A percentile compares a stretch with the other conserved stretches of the same genome.
Evolutionary conservation across 2,329 filamentous ascomycete genomes (phyloP).

Genomic region (Fusarium ramigenum): DNA sequence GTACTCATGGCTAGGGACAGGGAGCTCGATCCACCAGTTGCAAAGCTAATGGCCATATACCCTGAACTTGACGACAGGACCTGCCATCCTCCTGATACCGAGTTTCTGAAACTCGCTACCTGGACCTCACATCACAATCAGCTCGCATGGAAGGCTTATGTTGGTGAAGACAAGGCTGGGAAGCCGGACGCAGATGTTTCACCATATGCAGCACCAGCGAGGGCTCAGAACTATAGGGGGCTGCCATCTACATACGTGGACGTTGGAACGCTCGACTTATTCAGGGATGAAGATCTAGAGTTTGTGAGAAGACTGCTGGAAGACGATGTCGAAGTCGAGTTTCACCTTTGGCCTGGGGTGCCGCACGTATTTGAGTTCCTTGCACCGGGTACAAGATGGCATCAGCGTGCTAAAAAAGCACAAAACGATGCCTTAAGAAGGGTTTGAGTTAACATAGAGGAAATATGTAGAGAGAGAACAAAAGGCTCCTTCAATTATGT

Average conservation of each 20-base stretch:
- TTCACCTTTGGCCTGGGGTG: constrained; percentile 37
- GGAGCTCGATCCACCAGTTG: constrained; percentile 18
- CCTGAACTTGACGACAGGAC: constrained; percentile 35
- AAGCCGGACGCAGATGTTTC: constrained; percentile 18
- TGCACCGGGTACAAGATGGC: constrained; percentile 27
- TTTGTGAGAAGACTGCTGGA: constrained; percentile 31
- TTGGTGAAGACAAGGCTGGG: constrained; percentile 32
- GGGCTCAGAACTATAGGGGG: constrained; percentile 16
- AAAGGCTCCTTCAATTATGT: not conserved
- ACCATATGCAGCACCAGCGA: constrained; percentile 31
- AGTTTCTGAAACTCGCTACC: constrained; percentile 16
- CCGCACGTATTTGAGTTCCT: constrained; percentile 35
- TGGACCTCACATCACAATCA: constrained; percentile 20
- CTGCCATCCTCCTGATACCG: not conserved
- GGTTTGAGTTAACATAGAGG: not conserved
- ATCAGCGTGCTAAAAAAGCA: constrained; percentile 10
- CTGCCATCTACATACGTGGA: constrained; percentile 33
- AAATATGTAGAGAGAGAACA: not conserved
- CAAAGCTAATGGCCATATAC: constrained; percentile 30
- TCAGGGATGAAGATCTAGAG: constrained; percentile 29
- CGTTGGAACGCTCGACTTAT: constrained; percentile 32
- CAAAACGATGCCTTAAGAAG: constrained; percentile 19
- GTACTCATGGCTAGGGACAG: constrained; percentile 30
- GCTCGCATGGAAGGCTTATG: constrained; percentile 30
- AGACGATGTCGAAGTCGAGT: constrained; percentile 36